phyloP scores from a whole-genome alignment of 1,139 yeast species.

The Candida sp. region DNA sequence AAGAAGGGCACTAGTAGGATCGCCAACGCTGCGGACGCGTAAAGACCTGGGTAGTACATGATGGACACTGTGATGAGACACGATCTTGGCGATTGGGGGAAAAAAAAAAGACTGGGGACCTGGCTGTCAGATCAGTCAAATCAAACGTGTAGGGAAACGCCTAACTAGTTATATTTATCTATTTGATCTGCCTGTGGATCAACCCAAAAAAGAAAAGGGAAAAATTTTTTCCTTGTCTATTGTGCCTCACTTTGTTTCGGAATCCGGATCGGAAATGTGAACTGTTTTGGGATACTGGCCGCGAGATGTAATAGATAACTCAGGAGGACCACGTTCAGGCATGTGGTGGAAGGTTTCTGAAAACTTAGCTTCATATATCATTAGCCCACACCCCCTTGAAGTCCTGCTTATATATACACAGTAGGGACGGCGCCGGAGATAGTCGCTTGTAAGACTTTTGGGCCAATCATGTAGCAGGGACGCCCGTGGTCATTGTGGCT shows the following conservation, averaged over 20 bases:
- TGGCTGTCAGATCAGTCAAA: no score
- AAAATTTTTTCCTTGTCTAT: neutral
- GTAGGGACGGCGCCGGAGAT: no score
- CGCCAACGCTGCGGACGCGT: constrained; percentile 20
- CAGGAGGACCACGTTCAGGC: no score
- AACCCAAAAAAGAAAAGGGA: neutral
- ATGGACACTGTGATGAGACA: neutral
- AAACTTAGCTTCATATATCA: no score
- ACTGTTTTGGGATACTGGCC: neutral
- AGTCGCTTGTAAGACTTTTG: no score
- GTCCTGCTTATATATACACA: no score
- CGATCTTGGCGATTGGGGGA: neutral
- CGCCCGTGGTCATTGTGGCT: no score
- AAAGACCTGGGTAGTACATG: constrained; percentile 25
- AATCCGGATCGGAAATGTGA: constrained; percentile 1
- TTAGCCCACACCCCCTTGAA: no score
- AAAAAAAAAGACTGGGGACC: no score
- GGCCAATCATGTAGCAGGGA: no score
- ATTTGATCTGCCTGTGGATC: neutral
- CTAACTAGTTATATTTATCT: neutral
- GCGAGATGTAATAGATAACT: neutral
- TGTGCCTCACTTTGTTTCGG: neutral
- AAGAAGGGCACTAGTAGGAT: constrained; percentile 22
- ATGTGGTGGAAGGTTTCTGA: no score
- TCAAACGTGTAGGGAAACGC: no score